A percentile compares a stretch with the other conserved stretches of the same genome.
These are phyloP conservation scores for Cucurbita maxima DNA, from an alignment of 306 rosid species.

Conservation along the genomic window DNA sequence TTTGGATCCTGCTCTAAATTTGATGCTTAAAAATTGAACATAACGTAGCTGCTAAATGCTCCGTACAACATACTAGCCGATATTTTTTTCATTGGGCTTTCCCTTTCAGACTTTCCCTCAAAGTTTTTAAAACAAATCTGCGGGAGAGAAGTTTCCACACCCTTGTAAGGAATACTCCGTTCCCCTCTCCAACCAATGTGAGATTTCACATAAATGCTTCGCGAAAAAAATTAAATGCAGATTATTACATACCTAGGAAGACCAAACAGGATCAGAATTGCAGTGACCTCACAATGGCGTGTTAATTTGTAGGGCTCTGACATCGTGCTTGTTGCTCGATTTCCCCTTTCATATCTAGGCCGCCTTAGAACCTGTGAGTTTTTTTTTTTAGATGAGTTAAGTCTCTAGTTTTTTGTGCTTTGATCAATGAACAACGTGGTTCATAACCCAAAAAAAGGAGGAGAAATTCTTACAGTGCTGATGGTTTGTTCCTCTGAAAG, in stretches of 20 bases:
- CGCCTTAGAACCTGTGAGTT: slow-evolving; percentile 30
- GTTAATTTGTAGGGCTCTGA: slow-evolving; percentile 48
- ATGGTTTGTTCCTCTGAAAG: slow-evolving; percentile 57
- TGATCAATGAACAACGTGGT: not conserved
- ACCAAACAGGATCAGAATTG: slow-evolving; percentile 80
- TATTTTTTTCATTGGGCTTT: no score
- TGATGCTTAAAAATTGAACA: not conserved
- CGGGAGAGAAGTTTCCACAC: no score
- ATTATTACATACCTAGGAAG: slow-evolving; percentile 65
- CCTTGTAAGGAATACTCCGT: no score
- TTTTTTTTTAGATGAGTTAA: slow-evolving; percentile 1
- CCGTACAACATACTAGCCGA: not conserved
- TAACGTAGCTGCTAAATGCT: not conserved
- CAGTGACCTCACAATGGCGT: slow-evolving; percentile 87
- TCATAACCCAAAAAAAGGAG: not conserved
- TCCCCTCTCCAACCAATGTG: no score
- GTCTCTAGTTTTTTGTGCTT: slow-evolving; percentile 12
- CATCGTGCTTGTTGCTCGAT: slow-evolving; percentile 21
- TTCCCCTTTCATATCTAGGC: slow-evolving; percentile 34
- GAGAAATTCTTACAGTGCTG: slow-evolving; percentile 31
- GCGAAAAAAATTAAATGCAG: not conserved
- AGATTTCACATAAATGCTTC: no score
- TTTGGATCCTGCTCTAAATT: not conserved
- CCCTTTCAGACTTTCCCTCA: no score
- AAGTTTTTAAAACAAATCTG: no score